Conservation (phyloP, 2,329 filamentous ascomycete genomes). For the Bertia moriformis region DNA sequence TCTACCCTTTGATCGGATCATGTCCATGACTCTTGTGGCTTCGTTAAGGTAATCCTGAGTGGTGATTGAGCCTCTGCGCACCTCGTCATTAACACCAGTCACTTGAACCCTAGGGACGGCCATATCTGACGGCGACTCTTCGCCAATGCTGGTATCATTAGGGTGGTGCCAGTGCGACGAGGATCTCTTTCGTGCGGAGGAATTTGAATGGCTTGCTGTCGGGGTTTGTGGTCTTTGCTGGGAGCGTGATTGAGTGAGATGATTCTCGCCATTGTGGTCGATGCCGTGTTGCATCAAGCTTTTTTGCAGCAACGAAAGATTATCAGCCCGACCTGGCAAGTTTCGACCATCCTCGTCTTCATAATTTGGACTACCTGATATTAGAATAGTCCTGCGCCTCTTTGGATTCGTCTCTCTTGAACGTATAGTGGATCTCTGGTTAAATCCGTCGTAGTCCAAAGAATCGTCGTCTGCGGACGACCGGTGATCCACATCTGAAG, state of each 20-base stretch:
- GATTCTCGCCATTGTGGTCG: neutral
- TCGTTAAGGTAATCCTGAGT: constrained; percentile 92
- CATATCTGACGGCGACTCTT: neutral
- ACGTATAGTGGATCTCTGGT: no score
- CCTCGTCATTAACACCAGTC: neutral
- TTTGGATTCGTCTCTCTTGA: neutral
- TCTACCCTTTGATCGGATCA: constrained; percentile 68
- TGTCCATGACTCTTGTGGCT: constrained; percentile 87
- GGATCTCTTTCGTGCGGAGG: neutral
- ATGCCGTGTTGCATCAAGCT: neutral
- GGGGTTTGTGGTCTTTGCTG: neutral
- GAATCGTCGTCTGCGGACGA: neutral
- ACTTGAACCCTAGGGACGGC: neutral
- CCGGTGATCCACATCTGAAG: neutral
- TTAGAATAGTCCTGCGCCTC: neutral
- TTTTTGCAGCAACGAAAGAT: neutral
- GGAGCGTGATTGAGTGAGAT: neutral
- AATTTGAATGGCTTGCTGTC: neutral
- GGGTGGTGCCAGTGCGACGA: neutral
- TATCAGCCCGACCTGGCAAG: neutral
- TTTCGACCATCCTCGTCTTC: neutral
- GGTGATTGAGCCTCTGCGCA: constrained; percentile 48
- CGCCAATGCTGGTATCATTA: neutral
- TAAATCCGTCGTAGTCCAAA: neutral
- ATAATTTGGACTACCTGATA: neutral